These are phyloP conservation scores for Cercospora canescens DNA, from an alignment of 2,329 filamentous ascomycete genomes.

Conservation along the genomic window DNA sequence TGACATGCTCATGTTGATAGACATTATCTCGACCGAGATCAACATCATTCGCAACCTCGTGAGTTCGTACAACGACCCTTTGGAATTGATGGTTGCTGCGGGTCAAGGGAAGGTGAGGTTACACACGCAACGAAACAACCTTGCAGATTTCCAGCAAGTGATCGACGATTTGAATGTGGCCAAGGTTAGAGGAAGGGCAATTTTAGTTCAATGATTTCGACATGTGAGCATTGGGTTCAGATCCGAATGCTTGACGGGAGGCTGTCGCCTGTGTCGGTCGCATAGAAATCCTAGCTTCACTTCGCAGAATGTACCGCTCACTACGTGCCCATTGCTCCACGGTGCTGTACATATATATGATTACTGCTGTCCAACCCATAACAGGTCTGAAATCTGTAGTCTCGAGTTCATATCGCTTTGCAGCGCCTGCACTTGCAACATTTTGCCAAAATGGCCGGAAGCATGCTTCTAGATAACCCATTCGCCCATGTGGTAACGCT, in stretches of 20 bases:
- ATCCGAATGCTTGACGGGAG: neutral
- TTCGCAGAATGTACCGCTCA: neutral
- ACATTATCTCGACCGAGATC: conserved; percentile 32
- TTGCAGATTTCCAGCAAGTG: conserved; percentile 29
- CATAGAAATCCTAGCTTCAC: neutral
- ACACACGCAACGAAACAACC: conserved; percentile 29
- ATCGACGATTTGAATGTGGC: conserved; percentile 28
- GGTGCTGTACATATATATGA: neutral
- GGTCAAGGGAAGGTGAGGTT: conserved; percentile 29
- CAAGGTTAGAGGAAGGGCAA: conserved; percentile 27
- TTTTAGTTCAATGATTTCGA: conserved; percentile 22
- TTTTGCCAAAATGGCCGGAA: neutral
- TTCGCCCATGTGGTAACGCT: too few species aligned
- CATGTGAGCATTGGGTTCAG: neutral
- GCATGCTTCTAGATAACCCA: neutral
- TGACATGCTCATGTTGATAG: conserved; percentile 21
- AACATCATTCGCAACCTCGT: conserved; percentile 30
- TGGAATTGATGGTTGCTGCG: conserved; percentile 29
- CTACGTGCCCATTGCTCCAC: neutral
- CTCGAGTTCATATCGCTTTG: neutral
- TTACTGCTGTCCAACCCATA: neutral
- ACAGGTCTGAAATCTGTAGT: neutral
- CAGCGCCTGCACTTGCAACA: neutral
- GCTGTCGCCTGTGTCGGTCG: neutral
- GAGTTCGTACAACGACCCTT: conserved; percentile 28